Base-by-base conservation (phyloP, 345 rosid species). In the Diplotaxis tenuifolia region DNA sequence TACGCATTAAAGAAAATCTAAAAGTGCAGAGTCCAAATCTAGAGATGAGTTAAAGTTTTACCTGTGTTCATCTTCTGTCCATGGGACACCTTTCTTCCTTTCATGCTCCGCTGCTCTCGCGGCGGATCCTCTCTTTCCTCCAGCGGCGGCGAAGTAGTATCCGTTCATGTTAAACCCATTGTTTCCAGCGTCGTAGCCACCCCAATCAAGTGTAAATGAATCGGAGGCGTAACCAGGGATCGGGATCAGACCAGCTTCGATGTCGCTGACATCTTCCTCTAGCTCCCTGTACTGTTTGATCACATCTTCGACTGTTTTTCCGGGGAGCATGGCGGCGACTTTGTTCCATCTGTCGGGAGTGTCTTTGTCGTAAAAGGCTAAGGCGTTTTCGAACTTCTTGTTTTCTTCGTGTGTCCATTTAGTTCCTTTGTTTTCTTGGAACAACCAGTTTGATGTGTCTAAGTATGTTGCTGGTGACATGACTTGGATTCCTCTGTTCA, bases 401-500 rank as follows among this genome's bases (percentile, higher is more conserved):
- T 95, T 92, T 82, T 95, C 99, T 81, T 95, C 93, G 5, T 73
- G 78, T 32, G 96, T 92, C 99, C 99, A 95, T 78, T 78, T 82
- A 0, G 96, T 73, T 19, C 71, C 87, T 74, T 73, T 79, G 81
- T 27, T 65, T 1, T 65, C 69, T 65, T 65, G 69, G 40, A 65
- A 65, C 18, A 95, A 45, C 99, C 98, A 95, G 79, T 83, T 84
- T 5, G 99, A 86, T 73, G 90, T 64, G 23, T 42, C 55, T 45
- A 62, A 36, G 50, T 62, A 64, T 5, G 69, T 80, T n/a, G 87
- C 82, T 23, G 89, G 88, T 40, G 96, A 88, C 50, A 87, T 83
- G 56, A 95, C 71, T 68, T 89, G 84, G 69, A 87, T 78, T 72
- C 80, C 92, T 63, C 72, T 79, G 73, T 81, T 86, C 99, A 65